Conservation (phyloP, 2,329 filamentous ascomycete species). For the Dactylonectria macrodidyma region DNA sequence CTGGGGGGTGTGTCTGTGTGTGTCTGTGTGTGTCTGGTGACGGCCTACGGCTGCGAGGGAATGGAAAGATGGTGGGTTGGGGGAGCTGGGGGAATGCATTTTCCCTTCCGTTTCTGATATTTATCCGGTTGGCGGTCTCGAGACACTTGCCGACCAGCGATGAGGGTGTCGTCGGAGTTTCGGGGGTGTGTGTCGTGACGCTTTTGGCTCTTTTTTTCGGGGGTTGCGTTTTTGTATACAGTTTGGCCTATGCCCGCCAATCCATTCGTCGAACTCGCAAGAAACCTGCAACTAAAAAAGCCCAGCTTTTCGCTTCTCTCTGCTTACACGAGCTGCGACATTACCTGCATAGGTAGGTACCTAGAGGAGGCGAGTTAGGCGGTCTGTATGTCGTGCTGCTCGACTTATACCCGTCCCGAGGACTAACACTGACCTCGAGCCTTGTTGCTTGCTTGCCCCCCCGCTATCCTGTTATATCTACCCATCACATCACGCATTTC, state of each 20-base stretch:
- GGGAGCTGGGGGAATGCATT: slow-evolving; percentile 29
- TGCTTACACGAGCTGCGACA: slow-evolving; percentile 6
- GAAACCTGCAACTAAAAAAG: not conserved
- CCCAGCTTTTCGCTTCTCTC: not conserved
- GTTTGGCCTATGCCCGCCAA: no score
- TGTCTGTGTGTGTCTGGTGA: not conserved
- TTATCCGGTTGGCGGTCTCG: not conserved
- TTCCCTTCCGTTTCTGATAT: slow-evolving; percentile 11
- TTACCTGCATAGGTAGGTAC: no score
- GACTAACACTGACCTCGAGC: no score
- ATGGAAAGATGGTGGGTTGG: slow-evolving; percentile 39
- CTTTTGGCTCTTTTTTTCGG: no score
- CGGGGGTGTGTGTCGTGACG: not conserved
- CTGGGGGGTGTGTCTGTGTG: no score
- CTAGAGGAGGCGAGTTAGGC: no score
- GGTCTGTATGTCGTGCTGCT: no score
- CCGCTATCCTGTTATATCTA: no score
- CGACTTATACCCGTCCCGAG: not conserved
- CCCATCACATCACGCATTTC: not conserved
- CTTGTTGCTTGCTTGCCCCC: no score
- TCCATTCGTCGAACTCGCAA: no score
- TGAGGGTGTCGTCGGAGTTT: not conserved
- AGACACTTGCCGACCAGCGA: not conserved
- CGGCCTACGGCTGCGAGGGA: not conserved
- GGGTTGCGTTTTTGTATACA: no score